Conservation (phyloP, 176 grass and related monocot genomes). For the Oryza rufipogon region DNA sequence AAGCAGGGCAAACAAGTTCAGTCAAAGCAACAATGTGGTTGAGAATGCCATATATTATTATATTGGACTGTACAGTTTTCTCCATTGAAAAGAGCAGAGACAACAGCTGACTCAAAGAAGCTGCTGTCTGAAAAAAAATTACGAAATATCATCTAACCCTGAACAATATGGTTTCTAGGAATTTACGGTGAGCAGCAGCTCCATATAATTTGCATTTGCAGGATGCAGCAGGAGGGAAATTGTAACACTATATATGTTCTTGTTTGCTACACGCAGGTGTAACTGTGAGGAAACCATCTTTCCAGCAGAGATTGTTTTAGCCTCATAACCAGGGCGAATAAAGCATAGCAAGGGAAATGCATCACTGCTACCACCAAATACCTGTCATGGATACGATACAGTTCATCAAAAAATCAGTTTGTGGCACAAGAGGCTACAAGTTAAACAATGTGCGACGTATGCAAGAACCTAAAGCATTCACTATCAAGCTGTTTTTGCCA, state of each 20-base stretch:
- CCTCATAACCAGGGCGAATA: constrained; percentile 64
- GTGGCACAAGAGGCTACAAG: not conserved
- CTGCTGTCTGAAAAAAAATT: too few species aligned
- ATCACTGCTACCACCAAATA: constrained; percentile 77
- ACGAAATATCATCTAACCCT: not conserved
- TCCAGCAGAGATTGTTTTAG: constrained; percentile 62
- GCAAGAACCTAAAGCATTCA: not conserved
- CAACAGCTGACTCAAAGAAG: not conserved
- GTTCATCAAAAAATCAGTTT: not conserved
- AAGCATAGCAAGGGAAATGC: constrained; percentile 84
- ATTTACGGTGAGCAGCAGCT: not conserved
- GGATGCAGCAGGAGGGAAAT: not conserved
- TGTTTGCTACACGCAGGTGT: constrained; percentile 46
- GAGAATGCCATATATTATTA: not conserved
- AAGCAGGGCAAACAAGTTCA: not conserved
- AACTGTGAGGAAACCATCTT: constrained; percentile 64
- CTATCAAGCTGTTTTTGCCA: not conserved
- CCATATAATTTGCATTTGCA: not conserved
- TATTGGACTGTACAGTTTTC: not conserved
- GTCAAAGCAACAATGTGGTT: not conserved
- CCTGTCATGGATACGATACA: constrained; percentile 41
- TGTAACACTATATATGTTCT: not conserved
- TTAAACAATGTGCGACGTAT: not conserved
- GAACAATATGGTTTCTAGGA: not conserved
- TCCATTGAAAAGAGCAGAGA: not conserved